Percentiles rank a stretch among this genome's conserved stretches.
These are phyloP conservation scores for Aspergillus olivimuriae DNA, from an alignment of 495 filamentous ascomycete genomes.

Conservation along the genomic window DNA sequence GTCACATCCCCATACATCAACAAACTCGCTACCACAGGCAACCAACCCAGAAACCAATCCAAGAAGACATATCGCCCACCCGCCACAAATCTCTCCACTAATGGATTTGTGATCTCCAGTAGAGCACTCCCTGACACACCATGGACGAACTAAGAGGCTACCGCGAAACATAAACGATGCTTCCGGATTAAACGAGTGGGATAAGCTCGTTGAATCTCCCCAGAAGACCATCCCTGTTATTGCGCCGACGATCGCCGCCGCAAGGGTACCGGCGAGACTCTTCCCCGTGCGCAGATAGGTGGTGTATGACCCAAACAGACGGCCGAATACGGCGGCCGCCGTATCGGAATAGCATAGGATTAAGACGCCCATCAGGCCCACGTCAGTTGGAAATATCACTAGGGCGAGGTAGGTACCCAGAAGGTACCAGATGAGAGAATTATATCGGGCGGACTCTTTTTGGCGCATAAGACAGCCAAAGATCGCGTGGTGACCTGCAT, in stretches of 20 bases:
- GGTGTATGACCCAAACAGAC: not conserved
- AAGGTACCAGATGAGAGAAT: not conserved
- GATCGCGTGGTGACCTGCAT: not conserved
- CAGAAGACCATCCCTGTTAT: not conserved
- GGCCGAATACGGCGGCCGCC: not conserved
- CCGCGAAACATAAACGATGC: constrained; percentile 2
- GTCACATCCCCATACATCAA: not conserved
- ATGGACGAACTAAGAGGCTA: not conserved
- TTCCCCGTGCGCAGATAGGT: not conserved
- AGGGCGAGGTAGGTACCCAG: not conserved
- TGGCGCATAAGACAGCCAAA: constrained; percentile 1
- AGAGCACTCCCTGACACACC: too few relatives aligned
- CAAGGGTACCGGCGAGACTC: not conserved
- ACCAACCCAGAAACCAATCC: not conserved
- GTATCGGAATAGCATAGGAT: not conserved
- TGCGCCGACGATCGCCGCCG: not conserved
- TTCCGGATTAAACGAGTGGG: too few relatives aligned
- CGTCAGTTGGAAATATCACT: not conserved
- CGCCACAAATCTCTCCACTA: not conserved
- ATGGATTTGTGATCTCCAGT: too few relatives aligned
- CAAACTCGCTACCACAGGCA: constrained; percentile 1
- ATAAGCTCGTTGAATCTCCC: too few relatives aligned
- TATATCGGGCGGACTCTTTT: not conserved
- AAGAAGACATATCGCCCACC: not conserved
- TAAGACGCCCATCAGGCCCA: not conserved